phyloP scores from a whole-genome alignment of 1,139 yeast species.

The Scheffersomyces segobiensis region DNA sequence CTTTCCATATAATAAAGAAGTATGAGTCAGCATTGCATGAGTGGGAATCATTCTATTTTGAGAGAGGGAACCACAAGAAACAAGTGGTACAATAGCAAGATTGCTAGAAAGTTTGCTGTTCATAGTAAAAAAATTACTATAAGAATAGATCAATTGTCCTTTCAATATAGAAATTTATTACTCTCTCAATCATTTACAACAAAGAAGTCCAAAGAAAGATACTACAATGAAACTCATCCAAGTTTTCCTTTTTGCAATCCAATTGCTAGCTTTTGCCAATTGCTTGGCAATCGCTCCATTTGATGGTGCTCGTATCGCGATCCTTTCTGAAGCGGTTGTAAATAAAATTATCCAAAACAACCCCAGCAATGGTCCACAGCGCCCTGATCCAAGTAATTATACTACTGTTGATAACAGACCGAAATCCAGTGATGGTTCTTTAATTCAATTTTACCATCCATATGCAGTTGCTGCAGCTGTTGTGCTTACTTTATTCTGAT shows the following conservation, averaged over 20 bases:
- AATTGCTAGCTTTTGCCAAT: slow-evolving; percentile 1
- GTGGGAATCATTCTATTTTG: background rate
- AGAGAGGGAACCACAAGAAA: background rate
- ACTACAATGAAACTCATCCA: background rate
- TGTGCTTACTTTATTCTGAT: background rate
- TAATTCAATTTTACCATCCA: background rate
- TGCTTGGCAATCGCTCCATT: background rate
- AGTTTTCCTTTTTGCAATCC: background rate
- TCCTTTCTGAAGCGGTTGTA: background rate
- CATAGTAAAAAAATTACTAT: background rate
- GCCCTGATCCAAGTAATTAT: background rate
- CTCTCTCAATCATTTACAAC: background rate
- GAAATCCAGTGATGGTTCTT: background rate
- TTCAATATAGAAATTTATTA: background rate
- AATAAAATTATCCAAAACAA: background rate
- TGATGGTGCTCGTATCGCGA: background rate
- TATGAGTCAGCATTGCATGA: background rate
- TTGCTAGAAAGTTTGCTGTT: background rate
- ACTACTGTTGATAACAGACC: background rate
- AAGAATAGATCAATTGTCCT: background rate
- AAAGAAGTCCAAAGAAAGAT: background rate
- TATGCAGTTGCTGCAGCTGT: background rate
- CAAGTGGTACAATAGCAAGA: background rate
- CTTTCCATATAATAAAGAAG: background rate
- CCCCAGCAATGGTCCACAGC: background rate